Evolutionary conservation across 768 basidiomycete species (phyloP).

Genomic region (Pisolithus orientalis): DNA sequence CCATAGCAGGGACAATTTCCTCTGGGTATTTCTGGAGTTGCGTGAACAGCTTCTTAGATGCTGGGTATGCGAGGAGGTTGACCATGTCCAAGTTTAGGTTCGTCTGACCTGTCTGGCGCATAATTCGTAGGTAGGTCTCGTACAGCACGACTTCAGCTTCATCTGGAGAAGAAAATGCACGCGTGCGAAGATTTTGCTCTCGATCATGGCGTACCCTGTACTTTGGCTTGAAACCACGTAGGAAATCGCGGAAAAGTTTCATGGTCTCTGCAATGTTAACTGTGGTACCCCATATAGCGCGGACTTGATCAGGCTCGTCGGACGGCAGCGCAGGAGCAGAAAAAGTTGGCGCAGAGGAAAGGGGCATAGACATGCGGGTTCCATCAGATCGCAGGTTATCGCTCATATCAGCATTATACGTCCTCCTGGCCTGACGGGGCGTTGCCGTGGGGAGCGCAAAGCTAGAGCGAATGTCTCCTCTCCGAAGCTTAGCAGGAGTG

Average conservation of each 20-base stretch:
- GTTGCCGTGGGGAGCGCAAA: constrained; percentile 49
- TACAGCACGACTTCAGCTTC: constrained; percentile 72
- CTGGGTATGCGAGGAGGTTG: constrained; percentile 84
- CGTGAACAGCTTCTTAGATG: constrained; percentile 71
- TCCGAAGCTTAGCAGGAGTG: constrained; percentile 64
- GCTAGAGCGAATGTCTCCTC: constrained; percentile 91
- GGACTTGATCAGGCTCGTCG: constrained; percentile 77
- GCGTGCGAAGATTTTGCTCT: constrained; percentile 47
- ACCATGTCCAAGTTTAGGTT: constrained; percentile 87
- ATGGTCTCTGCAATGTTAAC: constrained; percentile 90
- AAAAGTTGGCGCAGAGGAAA: constrained; percentile 48
- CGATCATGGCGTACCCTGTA: constrained; percentile 74
- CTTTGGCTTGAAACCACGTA: constrained; percentile 90
- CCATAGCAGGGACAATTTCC: constrained; percentile 96
- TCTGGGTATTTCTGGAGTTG: constrained; percentile 93
- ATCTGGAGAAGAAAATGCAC: constrained; percentile 49
- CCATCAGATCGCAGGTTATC: constrained; percentile 54
- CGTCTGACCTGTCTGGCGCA: constrained; percentile 89
- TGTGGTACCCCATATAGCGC: constrained; percentile 97
- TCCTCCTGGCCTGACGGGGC: constrained; percentile 34
- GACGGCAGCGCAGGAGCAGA: constrained; percentile 57
- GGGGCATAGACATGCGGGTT: constrained; percentile 49
- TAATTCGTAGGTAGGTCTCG: constrained; percentile 72
- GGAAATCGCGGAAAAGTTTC: constrained; percentile 82
- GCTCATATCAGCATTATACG: constrained; percentile 23